phyloP scores from a whole-genome alignment of 441 rosid genomes.

The Metrosideros polymorpha region DNA sequence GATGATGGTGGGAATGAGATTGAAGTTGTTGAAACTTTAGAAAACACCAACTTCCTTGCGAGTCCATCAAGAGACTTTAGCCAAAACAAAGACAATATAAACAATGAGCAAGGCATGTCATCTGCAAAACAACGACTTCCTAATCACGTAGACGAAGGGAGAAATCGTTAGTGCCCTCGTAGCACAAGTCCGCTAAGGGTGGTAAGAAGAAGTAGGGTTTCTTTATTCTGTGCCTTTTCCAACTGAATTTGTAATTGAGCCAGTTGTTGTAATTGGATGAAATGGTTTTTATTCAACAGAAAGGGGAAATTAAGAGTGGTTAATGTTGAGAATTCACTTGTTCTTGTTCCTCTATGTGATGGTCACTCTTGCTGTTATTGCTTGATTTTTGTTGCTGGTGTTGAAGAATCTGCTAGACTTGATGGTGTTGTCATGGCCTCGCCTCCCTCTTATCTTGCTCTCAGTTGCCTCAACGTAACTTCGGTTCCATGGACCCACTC shows the following conservation, averaged over 20 bases:
- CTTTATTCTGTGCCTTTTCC: not conserved
- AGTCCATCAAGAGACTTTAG: too few species aligned
- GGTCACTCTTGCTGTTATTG: not conserved
- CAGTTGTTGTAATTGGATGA: not conserved
- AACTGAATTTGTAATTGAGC: not conserved
- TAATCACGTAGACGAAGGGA: too few species aligned
- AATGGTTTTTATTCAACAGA: not conserved
- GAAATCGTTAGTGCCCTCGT: slow-evolving; percentile 57
- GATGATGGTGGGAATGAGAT: too few species aligned
- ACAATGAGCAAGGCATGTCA: not conserved
- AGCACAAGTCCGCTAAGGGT: slow-evolving; percentile 32
- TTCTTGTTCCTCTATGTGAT: not conserved
- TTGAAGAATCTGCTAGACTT: too few species aligned
- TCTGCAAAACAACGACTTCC: not conserved
- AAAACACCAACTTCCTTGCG: too few species aligned
- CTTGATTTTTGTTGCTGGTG: too few species aligned
- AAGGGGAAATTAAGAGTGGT: not conserved
- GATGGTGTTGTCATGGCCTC: too few species aligned
- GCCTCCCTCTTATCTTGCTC: too few species aligned
- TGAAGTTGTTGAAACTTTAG: too few species aligned
- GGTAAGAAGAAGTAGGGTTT: slow-evolving; percentile 62
- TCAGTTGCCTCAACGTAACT: too few species aligned
- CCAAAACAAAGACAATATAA: not conserved
- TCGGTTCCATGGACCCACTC: too few species aligned
- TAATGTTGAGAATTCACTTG: not conserved